phyloP scores from a whole-genome alignment of 306 rosid species.

The Rosa persica region DNA sequence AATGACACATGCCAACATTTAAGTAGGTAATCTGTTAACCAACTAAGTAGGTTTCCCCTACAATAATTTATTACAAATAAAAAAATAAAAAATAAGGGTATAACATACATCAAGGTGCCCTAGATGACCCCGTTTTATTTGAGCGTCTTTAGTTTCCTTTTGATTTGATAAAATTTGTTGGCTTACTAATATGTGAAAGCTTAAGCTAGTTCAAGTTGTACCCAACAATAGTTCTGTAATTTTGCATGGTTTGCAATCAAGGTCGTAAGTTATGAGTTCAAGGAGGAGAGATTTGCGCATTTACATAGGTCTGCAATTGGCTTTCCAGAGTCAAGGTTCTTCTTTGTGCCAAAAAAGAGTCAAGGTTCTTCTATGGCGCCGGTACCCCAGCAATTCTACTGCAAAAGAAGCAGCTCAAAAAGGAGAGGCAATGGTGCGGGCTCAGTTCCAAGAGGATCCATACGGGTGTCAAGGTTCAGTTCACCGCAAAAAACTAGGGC shows the following conservation, averaged over 20 bases:
- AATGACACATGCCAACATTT: too few species aligned
- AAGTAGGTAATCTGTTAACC: too few species aligned
- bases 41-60: too few species aligned
- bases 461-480: slow-evolving; percentile 84
- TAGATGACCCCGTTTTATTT: too few species aligned
- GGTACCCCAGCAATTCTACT: slow-evolving; percentile 73
- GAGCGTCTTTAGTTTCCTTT: not conserved
- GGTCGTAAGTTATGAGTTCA: slow-evolving; percentile 94
- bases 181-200: not conserved
- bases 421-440: slow-evolving; percentile 80
- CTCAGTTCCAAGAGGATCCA: slow-evolving; percentile 77
- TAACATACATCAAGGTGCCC: too few species aligned
- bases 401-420: slow-evolving; percentile 67
- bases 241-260: slow-evolving; percentile 28
- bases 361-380: too few species aligned
- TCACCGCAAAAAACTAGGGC: slow-evolving; percentile 63
- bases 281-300: slow-evolving; percentile 71
- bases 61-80: too few species aligned
- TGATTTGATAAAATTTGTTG: not conserved
- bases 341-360: too few species aligned
- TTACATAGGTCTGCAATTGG: slow-evolving; percentile 88
- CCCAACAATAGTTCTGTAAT: not conserved
- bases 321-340: slow-evolving; percentile 85
- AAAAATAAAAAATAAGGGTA: too few species aligned
- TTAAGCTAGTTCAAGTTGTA: not conserved